These are phyloP conservation scores for Starmerella apicola DNA, from an alignment of 805 yeast genomes.

Conservation along the genomic window DNA sequence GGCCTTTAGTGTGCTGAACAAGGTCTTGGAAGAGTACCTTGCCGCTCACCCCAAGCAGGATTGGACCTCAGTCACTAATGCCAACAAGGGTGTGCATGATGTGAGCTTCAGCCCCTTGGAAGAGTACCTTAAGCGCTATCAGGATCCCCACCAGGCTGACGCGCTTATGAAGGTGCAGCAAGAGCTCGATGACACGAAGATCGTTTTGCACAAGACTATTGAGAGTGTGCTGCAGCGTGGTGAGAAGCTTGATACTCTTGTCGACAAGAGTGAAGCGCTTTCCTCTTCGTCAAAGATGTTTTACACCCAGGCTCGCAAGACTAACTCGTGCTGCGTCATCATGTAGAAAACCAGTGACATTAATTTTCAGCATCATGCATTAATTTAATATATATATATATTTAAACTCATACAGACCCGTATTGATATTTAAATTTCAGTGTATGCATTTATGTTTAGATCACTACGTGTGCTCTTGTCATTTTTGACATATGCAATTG, in stretches of 20 bases:
- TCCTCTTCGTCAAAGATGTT: conserved; percentile 83
- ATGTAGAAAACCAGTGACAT: conserved; percentile 3
- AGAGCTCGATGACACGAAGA: conserved; percentile 94
- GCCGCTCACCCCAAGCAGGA: conserved; percentile 54
- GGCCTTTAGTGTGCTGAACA: conserved; percentile 84
- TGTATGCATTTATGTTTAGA: no score
- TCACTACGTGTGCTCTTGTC: no score
- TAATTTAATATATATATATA: no score
- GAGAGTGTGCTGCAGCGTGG: conserved; percentile 92
- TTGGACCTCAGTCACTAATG: conserved; percentile 36
- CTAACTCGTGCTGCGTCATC: conserved; percentile 65
- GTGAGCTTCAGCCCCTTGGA: conserved; percentile 51
- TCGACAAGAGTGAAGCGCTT: conserved; percentile 89
- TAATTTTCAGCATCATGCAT: background rate
- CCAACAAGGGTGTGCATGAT: conserved; percentile 32
- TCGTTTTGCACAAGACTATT: conserved; percentile 88
- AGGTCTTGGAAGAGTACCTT: conserved; percentile 79
- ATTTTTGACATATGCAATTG: no score
- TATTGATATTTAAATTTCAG: no score
- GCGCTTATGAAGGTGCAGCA: conserved; percentile 94
- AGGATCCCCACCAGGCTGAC: conserved; percentile 95
- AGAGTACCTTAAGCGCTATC: conserved; percentile 66
- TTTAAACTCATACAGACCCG: no score
- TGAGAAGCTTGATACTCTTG: conserved; percentile 85
- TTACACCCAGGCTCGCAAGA: conserved; percentile 92